Percentiles rank a stretch among this genome's conserved stretches.
Evolutionary conservation across 768 basidiomycete species (phyloP).

Genomic region (Xerocomellus intermedius): DNA sequence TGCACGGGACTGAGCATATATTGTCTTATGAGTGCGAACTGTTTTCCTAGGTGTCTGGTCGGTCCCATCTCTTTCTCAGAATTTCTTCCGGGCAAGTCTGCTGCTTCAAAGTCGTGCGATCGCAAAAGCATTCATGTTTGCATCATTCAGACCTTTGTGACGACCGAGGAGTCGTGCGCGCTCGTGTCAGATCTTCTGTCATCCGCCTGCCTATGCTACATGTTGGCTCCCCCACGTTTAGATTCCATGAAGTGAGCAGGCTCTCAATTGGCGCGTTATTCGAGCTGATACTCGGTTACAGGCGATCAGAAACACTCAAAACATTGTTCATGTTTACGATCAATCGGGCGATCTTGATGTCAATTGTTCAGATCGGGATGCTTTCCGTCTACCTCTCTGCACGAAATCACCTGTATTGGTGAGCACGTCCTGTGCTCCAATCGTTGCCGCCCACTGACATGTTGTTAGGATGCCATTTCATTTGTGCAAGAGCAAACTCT

Average conservation of each 20-base stretch:
- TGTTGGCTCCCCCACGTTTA: slow-evolving; percentile 8
- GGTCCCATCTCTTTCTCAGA: neutral
- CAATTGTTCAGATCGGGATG: slow-evolving; percentile 18
- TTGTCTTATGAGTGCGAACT: slow-evolving; percentile 9
- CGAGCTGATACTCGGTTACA: neutral
- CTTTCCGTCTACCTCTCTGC: slow-evolving; percentile 15
- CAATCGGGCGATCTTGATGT: slow-evolving; percentile 20
- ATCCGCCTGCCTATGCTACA: slow-evolving; percentile 12
- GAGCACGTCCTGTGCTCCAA: neutral
- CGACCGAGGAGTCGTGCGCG: slow-evolving; percentile 13
- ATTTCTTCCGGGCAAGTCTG: slow-evolving; percentile 9
- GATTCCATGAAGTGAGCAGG: slow-evolving; percentile 5
- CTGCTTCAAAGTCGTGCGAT: neutral
- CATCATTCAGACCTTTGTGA: slow-evolving; percentile 5
- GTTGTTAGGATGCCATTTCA: slow-evolving; percentile 21
- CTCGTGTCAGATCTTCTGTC: slow-evolving; percentile 15
- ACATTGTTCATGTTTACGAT: slow-evolving; percentile 16
- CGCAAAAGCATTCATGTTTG: neutral
- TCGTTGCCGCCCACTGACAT: neutral
- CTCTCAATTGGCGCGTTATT: neutral
- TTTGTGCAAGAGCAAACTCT: slow-evolving; percentile 25
- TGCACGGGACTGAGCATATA: slow-evolving; percentile 1
- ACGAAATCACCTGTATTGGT: slow-evolving; percentile 18
- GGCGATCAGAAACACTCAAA: slow-evolving; percentile 13
- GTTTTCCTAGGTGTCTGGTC: slow-evolving; percentile 9